Conservation (phyloP, 2,329 filamentous ascomycete genomes). For the Lasiodiplodia theobromae region DNA sequence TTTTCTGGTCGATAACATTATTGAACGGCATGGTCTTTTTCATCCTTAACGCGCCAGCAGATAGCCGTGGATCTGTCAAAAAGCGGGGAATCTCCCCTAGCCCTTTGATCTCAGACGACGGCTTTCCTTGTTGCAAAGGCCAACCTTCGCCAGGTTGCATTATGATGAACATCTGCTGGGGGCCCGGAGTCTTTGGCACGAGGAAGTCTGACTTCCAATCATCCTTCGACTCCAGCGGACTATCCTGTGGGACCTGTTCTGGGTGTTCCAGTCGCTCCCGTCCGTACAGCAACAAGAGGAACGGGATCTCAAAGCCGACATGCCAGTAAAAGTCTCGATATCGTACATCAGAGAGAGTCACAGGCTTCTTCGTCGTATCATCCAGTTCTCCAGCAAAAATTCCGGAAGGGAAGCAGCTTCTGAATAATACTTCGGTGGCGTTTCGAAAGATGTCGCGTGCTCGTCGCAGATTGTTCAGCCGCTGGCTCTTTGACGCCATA, state of each 20-base stretch:
- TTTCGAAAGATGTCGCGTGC: not conserved
- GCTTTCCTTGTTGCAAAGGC: too few species aligned
- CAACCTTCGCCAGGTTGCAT: too few species aligned
- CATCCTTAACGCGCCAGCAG: not conserved
- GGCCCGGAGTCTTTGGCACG: too few species aligned
- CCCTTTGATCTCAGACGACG: too few species aligned
- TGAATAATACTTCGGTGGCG: not conserved
- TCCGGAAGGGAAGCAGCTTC: not conserved
- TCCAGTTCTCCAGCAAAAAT: conserved; percentile 2
- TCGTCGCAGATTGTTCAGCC: not conserved
- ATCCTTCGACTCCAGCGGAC: not conserved
- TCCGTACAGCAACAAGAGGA: conserved; percentile 22
- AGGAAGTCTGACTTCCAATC: not conserved
- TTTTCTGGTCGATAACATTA: conserved; percentile 23
- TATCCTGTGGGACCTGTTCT: not conserved
- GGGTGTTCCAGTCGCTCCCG: not conserved
- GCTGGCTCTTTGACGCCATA: not conserved
- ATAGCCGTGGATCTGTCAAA: not conserved
- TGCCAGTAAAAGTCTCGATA: conserved; percentile 26
- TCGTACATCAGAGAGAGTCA: not conserved
- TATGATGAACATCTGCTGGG: too few species aligned
- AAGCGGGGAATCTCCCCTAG: too few species aligned
- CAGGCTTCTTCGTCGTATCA: not conserved
- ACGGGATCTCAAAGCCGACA: conserved; percentile 28
- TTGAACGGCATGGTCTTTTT: conserved; percentile 26